A percentile compares a stretch with the other conserved stretches of the same genome.
Conservation (phyloP, 2,329 filamentous ascomycete genomes). For the Juglanconis sp. region DNA sequence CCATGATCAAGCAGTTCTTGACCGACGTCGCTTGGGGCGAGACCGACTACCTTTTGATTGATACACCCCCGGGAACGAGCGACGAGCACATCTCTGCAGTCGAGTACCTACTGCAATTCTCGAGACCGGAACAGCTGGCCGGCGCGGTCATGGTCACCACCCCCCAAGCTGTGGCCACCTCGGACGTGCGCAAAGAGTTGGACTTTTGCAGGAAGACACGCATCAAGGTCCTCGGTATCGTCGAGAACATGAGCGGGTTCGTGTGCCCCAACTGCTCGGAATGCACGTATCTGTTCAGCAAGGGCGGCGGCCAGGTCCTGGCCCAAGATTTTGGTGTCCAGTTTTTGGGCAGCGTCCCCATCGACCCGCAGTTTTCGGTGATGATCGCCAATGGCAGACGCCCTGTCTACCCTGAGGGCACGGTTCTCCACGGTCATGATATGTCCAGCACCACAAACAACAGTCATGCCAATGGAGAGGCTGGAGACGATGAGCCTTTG, state of each 20-base stretch:
- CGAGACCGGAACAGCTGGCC: conserved; percentile 65
- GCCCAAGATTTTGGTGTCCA: conserved; percentile 78
- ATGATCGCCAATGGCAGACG: conserved; percentile 71
- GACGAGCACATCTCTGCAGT: conserved; percentile 96
- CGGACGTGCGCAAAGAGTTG: conserved; percentile 90
- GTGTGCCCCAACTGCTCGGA: conserved; percentile 79
- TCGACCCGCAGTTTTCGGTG: conserved; percentile 88
- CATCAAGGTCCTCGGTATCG: conserved; percentile 77
- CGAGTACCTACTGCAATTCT: conserved; percentile 70
- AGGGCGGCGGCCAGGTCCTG: conserved; percentile 87
- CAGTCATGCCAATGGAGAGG: conserved; percentile 26
- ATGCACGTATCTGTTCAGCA: conserved; percentile 90
- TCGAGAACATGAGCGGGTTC: conserved; percentile 96
- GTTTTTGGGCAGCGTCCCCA: conserved; percentile 83
- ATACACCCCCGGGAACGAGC: conserved; percentile 92
- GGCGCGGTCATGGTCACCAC: conserved; percentile 95
- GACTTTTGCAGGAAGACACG: conserved; percentile 88
- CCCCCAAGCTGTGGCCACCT: conserved; percentile 88
- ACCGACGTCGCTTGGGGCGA: conserved; percentile 85
- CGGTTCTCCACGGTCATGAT: conserved; percentile 55
- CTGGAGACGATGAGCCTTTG: conserved; percentile 41
- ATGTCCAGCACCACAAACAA: conserved; percentile 38
- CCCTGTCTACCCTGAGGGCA: conserved; percentile 69
- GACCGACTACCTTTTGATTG: conserved; percentile 89
- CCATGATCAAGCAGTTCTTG: conserved; percentile 96